Conservation (phyloP, 2,329 filamentous ascomycete species). For the Akanthomyces dipterigenus region DNA sequence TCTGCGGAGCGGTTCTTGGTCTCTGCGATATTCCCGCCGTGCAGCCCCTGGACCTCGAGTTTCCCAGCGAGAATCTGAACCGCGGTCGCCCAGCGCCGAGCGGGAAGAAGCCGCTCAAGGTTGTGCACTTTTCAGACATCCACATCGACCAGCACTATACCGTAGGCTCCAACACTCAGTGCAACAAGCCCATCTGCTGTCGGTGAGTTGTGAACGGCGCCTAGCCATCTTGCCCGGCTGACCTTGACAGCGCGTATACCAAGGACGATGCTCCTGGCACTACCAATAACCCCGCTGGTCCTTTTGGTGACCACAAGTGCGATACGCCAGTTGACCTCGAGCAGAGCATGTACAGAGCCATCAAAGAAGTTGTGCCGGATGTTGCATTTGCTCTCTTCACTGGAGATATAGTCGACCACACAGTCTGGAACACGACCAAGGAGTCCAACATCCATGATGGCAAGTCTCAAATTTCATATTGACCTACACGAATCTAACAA, state of each 20-base stretch:
- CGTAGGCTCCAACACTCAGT: conserved; percentile 46
- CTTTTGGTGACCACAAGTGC: conserved; percentile 46
- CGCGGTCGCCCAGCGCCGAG: conserved; percentile 33
- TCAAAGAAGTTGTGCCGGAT: conserved; percentile 38
- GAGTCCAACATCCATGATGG: conserved; percentile 25
- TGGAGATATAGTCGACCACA: conserved; percentile 51
- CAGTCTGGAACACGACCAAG: conserved; percentile 38
- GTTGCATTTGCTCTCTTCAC: conserved; percentile 52
- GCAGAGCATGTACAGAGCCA: conserved; percentile 47
- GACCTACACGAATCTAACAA: not conserved
- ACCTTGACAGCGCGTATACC: conserved; percentile 34
- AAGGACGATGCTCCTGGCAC: conserved; percentile 39
- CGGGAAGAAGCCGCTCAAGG: conserved; percentile 39
- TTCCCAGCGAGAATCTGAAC: conserved; percentile 36
- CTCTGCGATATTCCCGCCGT: conserved; percentile 44
- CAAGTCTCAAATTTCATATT: conserved; percentile 13
- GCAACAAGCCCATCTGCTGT: conserved; percentile 54
- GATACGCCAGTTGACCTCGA: conserved; percentile 45
- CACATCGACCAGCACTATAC: conserved; percentile 52
- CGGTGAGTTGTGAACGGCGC: conserved; percentile 25
- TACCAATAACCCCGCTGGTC: conserved; percentile 42
- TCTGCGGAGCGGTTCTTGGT: conserved; percentile 48
- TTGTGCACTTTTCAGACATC: conserved; percentile 55
- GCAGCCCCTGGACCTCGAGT: conserved; percentile 33
- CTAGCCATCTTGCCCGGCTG: not conserved